Conservation (phyloP, 768 basidiomycete species). For the Hericium coralloides region DNA sequence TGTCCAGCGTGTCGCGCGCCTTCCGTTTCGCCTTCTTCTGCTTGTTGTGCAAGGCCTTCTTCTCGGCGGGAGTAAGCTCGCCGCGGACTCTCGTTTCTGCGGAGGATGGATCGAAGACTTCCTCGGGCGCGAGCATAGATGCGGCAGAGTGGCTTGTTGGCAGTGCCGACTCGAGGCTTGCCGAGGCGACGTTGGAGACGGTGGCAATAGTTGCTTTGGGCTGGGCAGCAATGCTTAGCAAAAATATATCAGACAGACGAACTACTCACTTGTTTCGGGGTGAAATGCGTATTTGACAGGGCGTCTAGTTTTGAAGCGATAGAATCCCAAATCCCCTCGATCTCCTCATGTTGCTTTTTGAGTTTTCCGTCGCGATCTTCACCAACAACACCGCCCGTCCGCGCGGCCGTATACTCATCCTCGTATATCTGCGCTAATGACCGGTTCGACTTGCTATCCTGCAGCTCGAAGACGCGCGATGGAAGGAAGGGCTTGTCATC, state of each 20-base stretch:
- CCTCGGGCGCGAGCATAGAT: constrained; percentile 89
- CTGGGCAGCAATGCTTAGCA: constrained; percentile 30
- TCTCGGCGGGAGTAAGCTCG: constrained; percentile 82
- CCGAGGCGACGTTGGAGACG: constrained; percentile 70
- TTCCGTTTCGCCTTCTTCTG: constrained; percentile 65
- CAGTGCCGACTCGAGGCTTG: constrained; percentile 83
- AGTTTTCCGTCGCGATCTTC: constrained; percentile 88
- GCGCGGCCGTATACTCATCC: constrained; percentile 73
- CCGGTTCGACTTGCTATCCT: constrained; percentile 80
- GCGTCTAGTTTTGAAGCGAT: constrained; percentile 89
- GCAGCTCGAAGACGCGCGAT: constrained; percentile 79
- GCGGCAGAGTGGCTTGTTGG: constrained; percentile 71
- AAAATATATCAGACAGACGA: constrained; percentile 3
- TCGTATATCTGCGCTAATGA: constrained; percentile 96
- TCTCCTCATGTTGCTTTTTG: constrained; percentile 80
- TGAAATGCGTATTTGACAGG: constrained; percentile 89
- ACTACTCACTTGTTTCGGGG: constrained; percentile 76
- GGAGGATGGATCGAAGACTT: constrained; percentile 61
- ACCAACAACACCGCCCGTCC: constrained; percentile 39
- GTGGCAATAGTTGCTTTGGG: constrained; percentile 85
- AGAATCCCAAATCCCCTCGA: constrained; percentile 74
- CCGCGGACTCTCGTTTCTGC: constrained; percentile 53
- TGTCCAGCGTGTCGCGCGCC: constrained; percentile 54
- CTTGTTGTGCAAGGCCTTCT: constrained; percentile 59
- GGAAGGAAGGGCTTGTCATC: constrained; percentile 89